Base-by-base conservation (phyloP, 2,329 filamentous ascomycete genomes). In the Arthrobotrys sphaeroides region DNA sequence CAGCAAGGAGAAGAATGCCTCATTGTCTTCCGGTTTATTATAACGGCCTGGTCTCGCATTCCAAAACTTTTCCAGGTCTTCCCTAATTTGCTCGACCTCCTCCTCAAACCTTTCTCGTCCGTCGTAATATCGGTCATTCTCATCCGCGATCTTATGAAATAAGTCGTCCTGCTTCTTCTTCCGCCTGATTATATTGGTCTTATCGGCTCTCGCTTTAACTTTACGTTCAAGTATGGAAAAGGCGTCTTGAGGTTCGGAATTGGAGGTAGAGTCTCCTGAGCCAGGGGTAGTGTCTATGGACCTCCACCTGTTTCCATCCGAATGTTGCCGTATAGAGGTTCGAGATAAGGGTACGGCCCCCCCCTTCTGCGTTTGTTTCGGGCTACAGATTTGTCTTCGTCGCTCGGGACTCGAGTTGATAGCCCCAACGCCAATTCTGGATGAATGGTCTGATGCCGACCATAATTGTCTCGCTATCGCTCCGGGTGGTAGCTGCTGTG, bases 391-490 rank as follows among this genome's bases (percentile, higher is more conserved):
- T 1, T 31, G 51, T 38, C 22, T 55, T 16, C 16, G 49, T 31
- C 20, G 16, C 6, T 42, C 18, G 20, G 24, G 22, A n/a, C n/a
- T 28, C 3, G 20, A 20, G 13, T 16, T 62, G 33, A 18, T 2
- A 45, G 16, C 24, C 18, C 22, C 28, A 22, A 7, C 38, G 31
- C 33, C 3, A 31, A 42, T 16, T 13, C 18, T 20, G n/a, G 28
- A 28, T 4, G 65, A 20, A 31, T 16, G 9, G 5, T 26, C 28
- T n/a, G 53, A 20, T 10, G 33, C 20, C 13, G 40, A 45, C 12
- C 47, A 33, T 10, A 68, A 10, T 13, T 36, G 24, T 4, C 64
- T 57, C 65, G 64, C 51, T 75, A 75, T 42, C 57, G 72, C 53
- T 33, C 47, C 60, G 5, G 57, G 26, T 18, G 47, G n/a, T 20